Conservation (phyloP, 1,284 basidiomycete species). For the Cutaneotrichosporon spelunceum region DNA sequence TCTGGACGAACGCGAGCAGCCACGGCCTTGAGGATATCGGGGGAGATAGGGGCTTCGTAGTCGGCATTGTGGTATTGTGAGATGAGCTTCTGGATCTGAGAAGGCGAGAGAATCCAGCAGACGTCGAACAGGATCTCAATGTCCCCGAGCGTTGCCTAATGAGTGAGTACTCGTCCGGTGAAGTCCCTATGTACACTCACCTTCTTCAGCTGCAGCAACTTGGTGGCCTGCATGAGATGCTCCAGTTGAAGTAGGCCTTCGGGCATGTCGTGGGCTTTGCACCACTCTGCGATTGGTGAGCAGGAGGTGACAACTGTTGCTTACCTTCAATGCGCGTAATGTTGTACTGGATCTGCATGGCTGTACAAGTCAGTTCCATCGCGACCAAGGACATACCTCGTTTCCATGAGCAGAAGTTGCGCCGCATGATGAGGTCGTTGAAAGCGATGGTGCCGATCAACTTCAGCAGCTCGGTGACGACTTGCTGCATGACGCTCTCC, state of each 20-base stretch:
- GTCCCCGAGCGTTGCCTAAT: slow-evolving; percentile 79
- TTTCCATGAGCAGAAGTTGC: slow-evolving; percentile 99
- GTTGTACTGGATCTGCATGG: slow-evolving; percentile 99
- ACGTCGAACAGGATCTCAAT: slow-evolving; percentile 99
- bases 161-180: not conserved
- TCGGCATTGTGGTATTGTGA: slow-evolving; percentile 98
- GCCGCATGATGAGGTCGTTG: slow-evolving; percentile 96
- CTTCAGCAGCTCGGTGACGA: slow-evolving; percentile 92
- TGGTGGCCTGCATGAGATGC: slow-evolving; percentile 99
- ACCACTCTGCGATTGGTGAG: slow-evolving; percentile 58
- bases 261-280: slow-evolving; percentile 97
- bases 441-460: slow-evolving; percentile 96
- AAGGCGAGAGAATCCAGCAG: slow-evolving; percentile 99
- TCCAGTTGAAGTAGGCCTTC: slow-evolving; percentile 96
- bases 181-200: slow-evolving; percentile 52
- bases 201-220: slow-evolving; percentile 97
- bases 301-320: slow-evolving; percentile 54
- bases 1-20: slow-evolving; percentile 89
- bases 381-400: slow-evolving; percentile 64
- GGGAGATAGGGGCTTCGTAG: slow-evolving; percentile 84
- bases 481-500: slow-evolving; percentile 94
- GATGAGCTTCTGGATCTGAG: slow-evolving; percentile 98
- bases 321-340: slow-evolving; percentile 85
- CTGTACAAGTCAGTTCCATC: slow-evolving; percentile 52
- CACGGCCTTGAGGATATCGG: slow-evolving; percentile 93